These are phyloP conservation scores for Tylopilus rubrobrunneus DNA, from an alignment of 768 basidiomycete genomes.

Conservation along the genomic window DNA sequence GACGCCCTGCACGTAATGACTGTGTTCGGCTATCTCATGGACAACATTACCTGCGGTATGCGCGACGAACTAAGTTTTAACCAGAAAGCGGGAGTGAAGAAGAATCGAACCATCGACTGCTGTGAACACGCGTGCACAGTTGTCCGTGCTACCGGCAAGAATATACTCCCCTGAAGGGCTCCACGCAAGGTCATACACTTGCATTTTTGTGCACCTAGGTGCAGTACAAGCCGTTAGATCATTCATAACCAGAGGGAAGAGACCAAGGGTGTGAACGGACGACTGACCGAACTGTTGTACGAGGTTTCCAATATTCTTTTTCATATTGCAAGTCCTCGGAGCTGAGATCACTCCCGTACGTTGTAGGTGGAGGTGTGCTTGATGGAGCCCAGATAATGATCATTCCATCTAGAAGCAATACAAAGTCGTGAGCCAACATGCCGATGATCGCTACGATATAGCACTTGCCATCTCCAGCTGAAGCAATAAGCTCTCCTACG, in stretches of 20 bases:
- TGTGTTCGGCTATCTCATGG: conserved; percentile 88
- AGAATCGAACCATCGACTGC: conserved; percentile 58
- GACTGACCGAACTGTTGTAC: conserved; percentile 77
- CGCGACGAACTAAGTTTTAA: not conserved
- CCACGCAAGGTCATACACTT: conserved; percentile 98
- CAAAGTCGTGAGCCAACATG: not conserved
- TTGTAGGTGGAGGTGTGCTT: conserved; percentile 60
- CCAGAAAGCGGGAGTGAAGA: not conserved
- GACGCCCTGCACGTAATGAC: conserved; percentile 96
- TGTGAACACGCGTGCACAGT: conserved; percentile 82
- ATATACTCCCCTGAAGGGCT: conserved; percentile 93
- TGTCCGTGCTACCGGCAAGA: conserved; percentile 96
- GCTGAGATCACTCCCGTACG: conserved; percentile 80
- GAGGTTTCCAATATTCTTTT: conserved; percentile 93
- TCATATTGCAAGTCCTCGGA: conserved; percentile 82
- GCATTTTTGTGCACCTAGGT: conserved; percentile 85
- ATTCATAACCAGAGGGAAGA: not conserved
- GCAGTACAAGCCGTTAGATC: conserved; percentile 3
- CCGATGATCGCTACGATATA: conserved; percentile 1
- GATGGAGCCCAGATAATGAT: conserved; percentile 94
- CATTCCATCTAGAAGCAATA: conserved; percentile 73
- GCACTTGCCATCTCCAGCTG: conserved; percentile 89
- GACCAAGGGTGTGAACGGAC: not conserved
- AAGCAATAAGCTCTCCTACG: conserved; percentile 85
- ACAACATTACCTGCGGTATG: conserved; percentile 68